Evolutionary conservation across 257 asterid species (phyloP), one percentile per base, ranked within the genome.

Genomic region (Solanum clarkiae): DNA sequence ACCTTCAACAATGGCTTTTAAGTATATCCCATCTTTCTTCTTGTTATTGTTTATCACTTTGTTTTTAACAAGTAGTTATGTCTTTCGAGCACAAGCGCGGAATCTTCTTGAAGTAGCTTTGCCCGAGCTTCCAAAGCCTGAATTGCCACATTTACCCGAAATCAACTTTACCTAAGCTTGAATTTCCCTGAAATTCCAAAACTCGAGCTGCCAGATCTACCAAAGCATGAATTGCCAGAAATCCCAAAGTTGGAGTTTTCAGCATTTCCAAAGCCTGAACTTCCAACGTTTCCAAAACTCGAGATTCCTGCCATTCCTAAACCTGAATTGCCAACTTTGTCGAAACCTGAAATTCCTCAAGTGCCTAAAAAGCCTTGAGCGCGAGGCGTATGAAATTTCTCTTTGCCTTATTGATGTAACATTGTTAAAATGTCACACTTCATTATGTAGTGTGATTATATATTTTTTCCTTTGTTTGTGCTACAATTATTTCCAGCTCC

Each of bases 221-320:
- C 89, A 9, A 88, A 86, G 53, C 88, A 88, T 5, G 62, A 81
- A 18, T 13, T 86, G 29, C 90, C 92, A 4, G 24, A 54, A 29
- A 29, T 29, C 3, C 32, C 32, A 29, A 29, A 29, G 32, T 3
- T 3, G 32, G 32, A 29, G 3, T 14, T 87, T 45, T 86, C 89
- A 24, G 47, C 80, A 6, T 2, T 87, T 7, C 40, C 40, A 36
- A 36, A 36, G 40, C 40, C 86, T 0, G 88, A 87, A 45, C 45
- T 0, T 80, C 91, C 91, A 24, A 47, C 57, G 0, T 6, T 87
- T 9, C 87, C 90, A 2, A 86, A 82, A 36, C 88, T 86, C 0
- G 86, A 87, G 63, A 8, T 85, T 4, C 74, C 47, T 66, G 47
- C 17, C n/a, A 29, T 66, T 18, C 88, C 89, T 2, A 66, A 29